phyloP scores from a whole-genome alignment of 495 filamentous ascomycete genomes.

The Penicillium macrosclerotiorum region DNA sequence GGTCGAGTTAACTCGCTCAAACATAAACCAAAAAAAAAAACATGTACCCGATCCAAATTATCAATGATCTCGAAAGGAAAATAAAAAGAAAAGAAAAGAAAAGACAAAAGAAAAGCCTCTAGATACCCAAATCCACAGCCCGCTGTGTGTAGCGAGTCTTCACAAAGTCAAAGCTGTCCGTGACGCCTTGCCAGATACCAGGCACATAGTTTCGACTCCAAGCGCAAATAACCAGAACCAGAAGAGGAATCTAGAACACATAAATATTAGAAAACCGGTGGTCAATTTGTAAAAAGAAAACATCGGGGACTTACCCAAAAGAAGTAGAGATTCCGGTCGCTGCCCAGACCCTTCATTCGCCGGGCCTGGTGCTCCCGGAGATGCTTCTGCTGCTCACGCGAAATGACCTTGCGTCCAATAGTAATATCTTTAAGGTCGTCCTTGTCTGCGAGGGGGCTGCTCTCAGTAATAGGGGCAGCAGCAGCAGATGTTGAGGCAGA shows the following conservation, averaged over 20 bases:
- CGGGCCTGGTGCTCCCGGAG: conserved; percentile 67
- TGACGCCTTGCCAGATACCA: conserved; percentile 47
- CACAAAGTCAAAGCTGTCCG: conserved; percentile 44
- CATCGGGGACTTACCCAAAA: conserved; percentile 66
- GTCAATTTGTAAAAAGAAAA: not conserved
- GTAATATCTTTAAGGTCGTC: conserved; percentile 44
- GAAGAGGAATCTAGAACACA: conserved; percentile 41
- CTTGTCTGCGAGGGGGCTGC: conserved; percentile 33
- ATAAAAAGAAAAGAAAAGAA: conserved; percentile 17
- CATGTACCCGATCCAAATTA: conserved; percentile 19
- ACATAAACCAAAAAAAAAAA: conserved; percentile 26
- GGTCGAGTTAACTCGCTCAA: conserved; percentile 19
- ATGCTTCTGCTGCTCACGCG: conserved; percentile 71
- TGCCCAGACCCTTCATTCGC: conserved; percentile 70
- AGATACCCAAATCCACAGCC: conserved; percentile 37
- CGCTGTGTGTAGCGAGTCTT: conserved; percentile 43
- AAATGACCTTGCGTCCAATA: conserved; percentile 49
- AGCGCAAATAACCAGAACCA: conserved; percentile 61
- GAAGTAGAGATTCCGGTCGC: conserved; percentile 78
- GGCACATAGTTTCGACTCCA: conserved; percentile 63
- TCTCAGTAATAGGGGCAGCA: conserved; percentile 31
- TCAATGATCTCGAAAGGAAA: conserved; percentile 18
- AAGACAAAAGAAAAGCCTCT: conserved; percentile 17
- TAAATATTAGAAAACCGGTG: conserved; percentile 27
- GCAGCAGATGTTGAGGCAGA: conserved; percentile 14